Percentiles rank a stretch among this genome's conserved stretches.
Evolutionary conservation across 1,284 basidiomycete genomes (phyloP).

Genomic region (Ceratobasidium sp.): DNA sequence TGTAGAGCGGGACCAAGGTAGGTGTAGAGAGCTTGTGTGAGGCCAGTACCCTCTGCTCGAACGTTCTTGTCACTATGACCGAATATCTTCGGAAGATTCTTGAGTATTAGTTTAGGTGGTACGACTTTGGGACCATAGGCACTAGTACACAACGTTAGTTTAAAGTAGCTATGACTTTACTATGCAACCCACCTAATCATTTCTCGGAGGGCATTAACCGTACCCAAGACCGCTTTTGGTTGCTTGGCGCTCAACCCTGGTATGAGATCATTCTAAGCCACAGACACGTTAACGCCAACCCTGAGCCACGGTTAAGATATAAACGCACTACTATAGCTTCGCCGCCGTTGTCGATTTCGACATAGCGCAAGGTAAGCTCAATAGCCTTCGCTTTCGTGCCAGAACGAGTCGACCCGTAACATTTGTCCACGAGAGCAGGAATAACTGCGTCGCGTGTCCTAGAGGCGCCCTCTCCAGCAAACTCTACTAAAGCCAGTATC

Average conservation of each 20-base stretch:
- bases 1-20: slow-evolving; percentile 92
- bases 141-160: slow-evolving; percentile 60
- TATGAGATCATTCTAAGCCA: slow-evolving; percentile 80
- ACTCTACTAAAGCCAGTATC: slow-evolving; percentile 87
- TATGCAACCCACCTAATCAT: slow-evolving; percentile 68
- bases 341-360: slow-evolving; percentile 93
- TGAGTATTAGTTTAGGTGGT: slow-evolving; percentile 82
- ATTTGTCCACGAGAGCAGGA: slow-evolving; percentile 95
- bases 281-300: neutral
- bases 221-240: slow-evolving; percentile 92
- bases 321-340: slow-evolving; percentile 88
- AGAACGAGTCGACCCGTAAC: slow-evolving; percentile 89
- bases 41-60: slow-evolving; percentile 87
- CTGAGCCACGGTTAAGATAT: neutral
- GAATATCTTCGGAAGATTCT: slow-evolving; percentile 93
- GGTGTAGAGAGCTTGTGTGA: slow-evolving; percentile 86
- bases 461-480: slow-evolving; percentile 88
- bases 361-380: slow-evolving; percentile 90
- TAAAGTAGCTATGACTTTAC: neutral
- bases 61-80: slow-evolving; percentile 97
- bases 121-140: slow-evolving; percentile 85
- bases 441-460: slow-evolving; percentile 84
- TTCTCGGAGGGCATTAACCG: slow-evolving; percentile 85
- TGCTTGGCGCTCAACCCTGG: slow-evolving; percentile 92
- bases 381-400: slow-evolving; percentile 93